These are phyloP conservation scores for Pezizomycotina sp. DNA, from an alignment of 2,329 filamentous ascomycete genomes.

Conservation along the genomic window DNA sequence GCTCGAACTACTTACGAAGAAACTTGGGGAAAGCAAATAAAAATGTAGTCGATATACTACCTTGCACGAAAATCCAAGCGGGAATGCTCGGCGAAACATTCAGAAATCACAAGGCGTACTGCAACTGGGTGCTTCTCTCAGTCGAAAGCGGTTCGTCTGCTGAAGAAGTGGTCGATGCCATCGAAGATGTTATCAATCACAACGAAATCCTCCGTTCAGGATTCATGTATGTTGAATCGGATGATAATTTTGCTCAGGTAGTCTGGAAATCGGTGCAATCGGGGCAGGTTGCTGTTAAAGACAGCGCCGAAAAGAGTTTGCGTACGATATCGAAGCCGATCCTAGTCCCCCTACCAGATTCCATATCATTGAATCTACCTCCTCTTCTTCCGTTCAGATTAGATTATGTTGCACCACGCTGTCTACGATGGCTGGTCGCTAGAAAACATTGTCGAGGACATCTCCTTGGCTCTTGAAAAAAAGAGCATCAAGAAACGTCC, in stretches of 20 bases:
- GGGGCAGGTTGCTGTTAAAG: slow-evolving; percentile 32
- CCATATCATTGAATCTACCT: no score
- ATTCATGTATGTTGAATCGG: slow-evolving; percentile 40
- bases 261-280: slow-evolving; percentile 41
- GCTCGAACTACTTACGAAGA: no score
- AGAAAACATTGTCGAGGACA: slow-evolving; percentile 56
- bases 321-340: slow-evolving; percentile 28
- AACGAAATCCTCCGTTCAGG: slow-evolving; percentile 61
- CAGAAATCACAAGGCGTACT: slow-evolving; percentile 46
- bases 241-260: slow-evolving; percentile 42
- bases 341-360: no score
- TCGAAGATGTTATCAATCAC: slow-evolving; percentile 35
- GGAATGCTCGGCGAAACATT: slow-evolving; percentile 67
- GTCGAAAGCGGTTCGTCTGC: slow-evolving; percentile 31
- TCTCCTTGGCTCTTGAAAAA: slow-evolving; percentile 28
- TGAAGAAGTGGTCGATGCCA: slow-evolving; percentile 34
- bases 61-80: slow-evolving; percentile 57
- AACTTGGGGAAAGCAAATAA: no score
- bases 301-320: slow-evolving; percentile 26
- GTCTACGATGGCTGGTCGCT: slow-evolving; percentile 90
- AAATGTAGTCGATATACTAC: slow-evolving; percentile 35
- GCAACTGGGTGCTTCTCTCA: slow-evolving; percentile 59
- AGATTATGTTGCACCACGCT: slow-evolving; percentile 59
- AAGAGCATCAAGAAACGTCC: slow-evolving; percentile 31
- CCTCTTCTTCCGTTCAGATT: no score